phyloP scores from a whole-genome alignment of 1,139 yeast species.

The Taphrina populina region DNA sequence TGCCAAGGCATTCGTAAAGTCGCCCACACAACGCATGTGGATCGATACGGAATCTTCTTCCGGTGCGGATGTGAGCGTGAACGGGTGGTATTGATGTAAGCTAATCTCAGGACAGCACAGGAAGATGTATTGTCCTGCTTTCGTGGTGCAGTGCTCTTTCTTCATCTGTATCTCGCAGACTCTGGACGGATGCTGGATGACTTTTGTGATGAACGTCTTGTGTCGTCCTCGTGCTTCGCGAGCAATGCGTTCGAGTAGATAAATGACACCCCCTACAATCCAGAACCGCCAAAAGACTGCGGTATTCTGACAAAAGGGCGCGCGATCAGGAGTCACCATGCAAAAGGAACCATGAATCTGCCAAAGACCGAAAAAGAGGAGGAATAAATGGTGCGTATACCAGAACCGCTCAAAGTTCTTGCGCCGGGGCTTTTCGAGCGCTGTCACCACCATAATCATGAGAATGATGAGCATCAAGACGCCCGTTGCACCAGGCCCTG shows the following conservation, averaged over 20 bases:
- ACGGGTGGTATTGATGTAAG: conserved; percentile 32
- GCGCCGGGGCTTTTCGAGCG: conserved; percentile 25
- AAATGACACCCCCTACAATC: conserved; percentile 30
- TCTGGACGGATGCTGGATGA: conserved; percentile 30
- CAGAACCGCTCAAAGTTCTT: conserved; percentile 31
- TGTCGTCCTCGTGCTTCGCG: conserved; percentile 28
- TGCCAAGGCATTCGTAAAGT: conserved; percentile 30
- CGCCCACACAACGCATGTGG: conserved; percentile 32
- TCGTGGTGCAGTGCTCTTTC: conserved; percentile 16
- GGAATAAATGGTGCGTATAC: conserved; percentile 33
- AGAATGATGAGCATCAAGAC: conserved; percentile 25
- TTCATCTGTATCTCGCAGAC: conserved; percentile 34
- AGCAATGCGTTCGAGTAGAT: conserved; percentile 22
- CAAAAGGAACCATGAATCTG: conserved; percentile 32
- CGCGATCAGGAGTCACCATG: conserved; percentile 33
- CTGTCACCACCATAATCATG: conserved; percentile 23
- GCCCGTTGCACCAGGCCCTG: conserved; percentile 32
- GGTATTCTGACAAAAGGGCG: conserved; percentile 23
- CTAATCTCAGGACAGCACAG: conserved; percentile 34
- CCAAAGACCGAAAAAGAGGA: conserved; percentile 31
- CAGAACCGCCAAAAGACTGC: conserved; percentile 29
- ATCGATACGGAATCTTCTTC: conserved; percentile 32
- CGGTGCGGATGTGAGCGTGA: conserved; percentile 30
- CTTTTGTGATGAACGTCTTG: conserved; percentile 23
- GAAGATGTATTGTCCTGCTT: conserved; percentile 34